phyloP scores from a whole-genome alignment of 164 flowering plant genomes.

The Macadamia tetraphylla region DNA sequence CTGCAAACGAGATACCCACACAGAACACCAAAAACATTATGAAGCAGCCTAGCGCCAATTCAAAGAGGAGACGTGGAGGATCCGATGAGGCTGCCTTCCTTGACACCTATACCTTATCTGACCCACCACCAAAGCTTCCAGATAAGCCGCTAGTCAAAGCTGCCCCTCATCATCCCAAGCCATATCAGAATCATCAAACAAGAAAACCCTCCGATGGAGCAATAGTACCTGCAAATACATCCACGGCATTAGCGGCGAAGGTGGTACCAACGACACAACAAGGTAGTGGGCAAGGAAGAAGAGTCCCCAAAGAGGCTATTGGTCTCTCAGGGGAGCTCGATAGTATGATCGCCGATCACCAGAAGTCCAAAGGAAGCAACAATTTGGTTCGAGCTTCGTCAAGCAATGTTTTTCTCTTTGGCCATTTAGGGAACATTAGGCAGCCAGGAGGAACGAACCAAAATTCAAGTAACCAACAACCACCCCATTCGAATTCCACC shows the following conservation, averaged over 20 bases:
- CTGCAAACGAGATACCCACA: slow-evolving; percentile 37
- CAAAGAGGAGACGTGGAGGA: slow-evolving; percentile 38
- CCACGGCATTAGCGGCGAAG: slow-evolving; percentile 8
- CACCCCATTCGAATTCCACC: not conserved
- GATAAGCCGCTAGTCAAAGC: slow-evolving; percentile 20
- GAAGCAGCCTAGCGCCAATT: slow-evolving; percentile 21
- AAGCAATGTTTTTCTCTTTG: slow-evolving; percentile 67
- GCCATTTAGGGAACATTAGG: slow-evolving; percentile 73
- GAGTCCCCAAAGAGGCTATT: slow-evolving; percentile 35
- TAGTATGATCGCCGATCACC: slow-evolving; percentile 58
- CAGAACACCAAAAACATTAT: slow-evolving; percentile 9
- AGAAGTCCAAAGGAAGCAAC: slow-evolving; percentile 29
- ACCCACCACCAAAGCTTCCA: not conserved
- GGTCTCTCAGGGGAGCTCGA: slow-evolving; percentile 82
- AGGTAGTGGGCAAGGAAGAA: slow-evolving; percentile 19
- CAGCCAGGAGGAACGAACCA: slow-evolving; percentile 26
- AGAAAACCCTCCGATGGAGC: slow-evolving; percentile 11
- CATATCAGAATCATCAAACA: not conserved
- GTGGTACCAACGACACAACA: slow-evolving; percentile 8
- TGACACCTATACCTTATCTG: slow-evolving; percentile 11
- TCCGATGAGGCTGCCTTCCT: slow-evolving; percentile 28
- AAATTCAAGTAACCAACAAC: slow-evolving; percentile 1
- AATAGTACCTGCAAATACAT: not conserved
- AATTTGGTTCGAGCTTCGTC: slow-evolving; percentile 74
- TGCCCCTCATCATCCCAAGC: not conserved